These are phyloP conservation scores for Pyrus bretschneideri DNA, from an alignment of 306 rosid genomes.

Conservation along the genomic window DNA sequence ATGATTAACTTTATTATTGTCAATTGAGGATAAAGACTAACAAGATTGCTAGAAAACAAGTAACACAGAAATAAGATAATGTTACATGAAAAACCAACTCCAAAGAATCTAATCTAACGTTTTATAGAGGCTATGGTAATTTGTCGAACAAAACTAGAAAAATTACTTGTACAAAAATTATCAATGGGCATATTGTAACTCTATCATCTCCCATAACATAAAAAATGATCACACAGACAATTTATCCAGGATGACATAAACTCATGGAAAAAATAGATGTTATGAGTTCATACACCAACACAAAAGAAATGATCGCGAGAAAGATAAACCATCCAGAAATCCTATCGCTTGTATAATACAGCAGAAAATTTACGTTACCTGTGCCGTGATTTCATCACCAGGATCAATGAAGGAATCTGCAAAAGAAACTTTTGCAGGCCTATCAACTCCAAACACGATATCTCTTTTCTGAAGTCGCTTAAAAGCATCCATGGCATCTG, in stretches of 20 bases:
- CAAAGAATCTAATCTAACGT: neutral
- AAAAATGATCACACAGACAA: neutral
- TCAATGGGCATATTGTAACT: neutral
- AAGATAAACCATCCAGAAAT: neutral
- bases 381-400: slow-evolving; percentile 95
- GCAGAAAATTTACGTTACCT: slow-evolving; percentile 53
- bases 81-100: neutral
- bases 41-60: neutral
- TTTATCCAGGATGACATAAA: neutral
- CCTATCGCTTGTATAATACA: neutral
- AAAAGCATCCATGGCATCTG: slow-evolving; percentile 99
- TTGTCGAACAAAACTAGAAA: neutral
- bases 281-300: neutral
- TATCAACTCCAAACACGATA: slow-evolving; percentile 91
- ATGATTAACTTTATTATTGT: neutral
- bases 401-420: slow-evolving; percentile 98
- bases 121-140: neutral
- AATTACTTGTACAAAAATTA: neutral
- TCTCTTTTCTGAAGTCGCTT: slow-evolving; percentile 92
- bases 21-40: neutral
- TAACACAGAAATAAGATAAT: neutral
- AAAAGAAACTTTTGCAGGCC: slow-evolving; percentile 96
- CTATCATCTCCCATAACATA: neutral
- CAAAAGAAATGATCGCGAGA: slow-evolving; percentile 1
- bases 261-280: neutral